Evolutionary conservation across 139 green algal genomes (phyloP).

Genomic region (Deuterostichococcus epilithicus): DNA sequence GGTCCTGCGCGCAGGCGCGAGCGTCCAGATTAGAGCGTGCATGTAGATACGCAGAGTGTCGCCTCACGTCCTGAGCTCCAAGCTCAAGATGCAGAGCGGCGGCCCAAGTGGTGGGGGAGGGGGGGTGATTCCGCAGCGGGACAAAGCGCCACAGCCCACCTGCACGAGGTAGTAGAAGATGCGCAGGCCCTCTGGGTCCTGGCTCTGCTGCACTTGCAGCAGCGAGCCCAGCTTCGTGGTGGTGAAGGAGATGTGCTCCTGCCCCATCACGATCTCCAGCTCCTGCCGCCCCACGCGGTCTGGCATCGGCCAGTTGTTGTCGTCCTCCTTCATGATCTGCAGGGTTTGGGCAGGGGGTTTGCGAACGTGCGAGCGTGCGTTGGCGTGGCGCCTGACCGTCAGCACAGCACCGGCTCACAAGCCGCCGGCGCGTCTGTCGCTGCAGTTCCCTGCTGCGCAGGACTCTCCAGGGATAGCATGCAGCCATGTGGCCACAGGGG

Average conservation of each 20-base stretch:
- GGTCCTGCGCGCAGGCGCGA: slow-evolving; percentile 68
- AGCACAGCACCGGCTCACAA: too few species aligned
- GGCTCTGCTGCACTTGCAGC: slow-evolving; percentile 90
- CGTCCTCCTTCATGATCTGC: slow-evolving; percentile 95
- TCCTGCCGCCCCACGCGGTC: slow-evolving; percentile 92
- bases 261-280: slow-evolving; percentile 89
- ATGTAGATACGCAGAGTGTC: too few species aligned
- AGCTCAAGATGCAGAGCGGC: neutral
- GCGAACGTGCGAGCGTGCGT: too few species aligned
- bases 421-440: too few species aligned
- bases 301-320: slow-evolving; percentile 88
- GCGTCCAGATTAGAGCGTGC: neutral
- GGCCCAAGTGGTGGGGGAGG: neutral
- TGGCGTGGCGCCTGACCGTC: too few species aligned
- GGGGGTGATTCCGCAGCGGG: neutral
- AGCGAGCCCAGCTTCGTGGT: slow-evolving; percentile 95
- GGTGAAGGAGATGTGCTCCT: slow-evolving; percentile 94
- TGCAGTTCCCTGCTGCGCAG: too few species aligned
- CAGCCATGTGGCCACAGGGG: too few species aligned
- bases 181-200: slow-evolving; percentile 93
- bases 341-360: too few species aligned
- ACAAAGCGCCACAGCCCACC: slow-evolving; percentile 26
- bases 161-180: slow-evolving; percentile 99
- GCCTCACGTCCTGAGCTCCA: too few species aligned
- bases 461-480: too few species aligned